Evolutionary conservation across 495 filamentous ascomycete genomes (phyloP), one percentile per base, ranked within the genome.

Genomic region (Penicillium argentinense): DNA sequence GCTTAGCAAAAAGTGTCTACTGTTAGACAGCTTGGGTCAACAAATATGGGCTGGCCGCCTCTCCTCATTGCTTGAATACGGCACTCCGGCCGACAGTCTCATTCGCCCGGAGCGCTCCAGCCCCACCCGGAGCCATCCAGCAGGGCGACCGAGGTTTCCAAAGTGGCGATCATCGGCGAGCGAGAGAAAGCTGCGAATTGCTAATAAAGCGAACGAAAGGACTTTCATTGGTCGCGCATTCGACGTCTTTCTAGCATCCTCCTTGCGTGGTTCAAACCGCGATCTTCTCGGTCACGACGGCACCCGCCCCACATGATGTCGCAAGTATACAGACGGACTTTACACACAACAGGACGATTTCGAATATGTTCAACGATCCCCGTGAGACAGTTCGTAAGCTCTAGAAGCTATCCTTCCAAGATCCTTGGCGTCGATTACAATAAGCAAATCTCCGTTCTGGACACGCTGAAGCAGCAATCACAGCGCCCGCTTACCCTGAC

Each of bases 381-480:
- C 3, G 6, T 1, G 16, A 17, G 32, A 36, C 8, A 4, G 14
- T 17, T 36, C 5, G 32, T 17, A 36, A 36, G 16, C 21, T 6
- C 32, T 5, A 36, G 32, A 7, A 8, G 16, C 7, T 36, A 19
- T 19, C 16, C 40, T 2, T 30, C 40, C 3, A 30, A 43, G 2
- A 32, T 43, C 8, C 16, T 32, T 5, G 40, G 40, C 4, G 40
- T 43, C 27, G 19, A 43, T 26, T 43, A 43, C 19, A 32, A 32
- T 9, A 91, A 89, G 72, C 92, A 95, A 88, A 82, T 82, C 53
- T 86, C 89, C 71, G 92, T 91, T 75, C 83, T 96, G 18, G 72
- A 78, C 46, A 74, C 89, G 58, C 87, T 95, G 37, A 84, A 88
- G 53, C 63, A 71, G 49, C 75, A 88, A 45, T 81, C 92, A 41